These are phyloP conservation scores for Teunomyces cretensis DNA, from an alignment of 805 yeast species.

Conservation along the genomic window DNA sequence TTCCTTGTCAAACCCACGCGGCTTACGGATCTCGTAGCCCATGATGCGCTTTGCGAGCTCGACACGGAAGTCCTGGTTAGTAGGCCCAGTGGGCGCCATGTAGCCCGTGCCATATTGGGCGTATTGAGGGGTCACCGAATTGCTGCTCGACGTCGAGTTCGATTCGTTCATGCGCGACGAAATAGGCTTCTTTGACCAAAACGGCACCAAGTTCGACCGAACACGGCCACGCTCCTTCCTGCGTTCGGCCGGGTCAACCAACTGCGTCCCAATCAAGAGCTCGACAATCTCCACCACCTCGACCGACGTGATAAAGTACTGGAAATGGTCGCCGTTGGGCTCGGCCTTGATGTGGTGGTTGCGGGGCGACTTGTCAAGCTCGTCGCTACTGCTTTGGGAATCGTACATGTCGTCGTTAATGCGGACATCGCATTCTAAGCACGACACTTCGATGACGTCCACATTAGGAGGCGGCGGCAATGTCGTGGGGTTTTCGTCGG, in stretches of 20 bases:
- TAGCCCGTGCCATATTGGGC: conserved; percentile 3
- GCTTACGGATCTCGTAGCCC: conserved; percentile 61
- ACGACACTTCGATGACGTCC: conserved; percentile 58
- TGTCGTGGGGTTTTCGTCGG: conserved; percentile 44
- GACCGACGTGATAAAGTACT: conserved; percentile 60
- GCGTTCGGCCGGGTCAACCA: conserved; percentile 47
- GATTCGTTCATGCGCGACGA: conserved; percentile 42
- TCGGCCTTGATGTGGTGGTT: conserved; percentile 15
- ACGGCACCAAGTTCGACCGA: conserved; percentile 64
- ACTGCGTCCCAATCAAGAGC: conserved; percentile 52
- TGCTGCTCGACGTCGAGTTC: conserved; percentile 10
- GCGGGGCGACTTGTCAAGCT: conserved; percentile 8
- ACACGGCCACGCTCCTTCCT: conserved; percentile 67
- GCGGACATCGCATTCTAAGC: conserved; percentile 46
- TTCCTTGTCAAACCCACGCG: conserved; percentile 69
- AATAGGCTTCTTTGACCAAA: conserved; percentile 63
- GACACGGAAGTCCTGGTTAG: conserved; percentile 40
- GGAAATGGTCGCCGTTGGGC: conserved; percentile 24
- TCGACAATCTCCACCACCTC: conserved; percentile 68
- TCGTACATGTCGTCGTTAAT: conserved; percentile 29
- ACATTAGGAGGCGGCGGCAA: conserved; percentile 31
- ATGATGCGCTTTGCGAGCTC: conserved; percentile 65
- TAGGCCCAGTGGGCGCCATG: conserved; percentile 6
- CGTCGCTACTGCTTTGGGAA: conserved; percentile 25
- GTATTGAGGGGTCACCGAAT: conserved; percentile 2